Evolutionary conservation across 2,329 filamentous ascomycete genomes (phyloP), one percentile per base, ranked within the genome.

Genomic region (Alternaria gaisen): DNA sequence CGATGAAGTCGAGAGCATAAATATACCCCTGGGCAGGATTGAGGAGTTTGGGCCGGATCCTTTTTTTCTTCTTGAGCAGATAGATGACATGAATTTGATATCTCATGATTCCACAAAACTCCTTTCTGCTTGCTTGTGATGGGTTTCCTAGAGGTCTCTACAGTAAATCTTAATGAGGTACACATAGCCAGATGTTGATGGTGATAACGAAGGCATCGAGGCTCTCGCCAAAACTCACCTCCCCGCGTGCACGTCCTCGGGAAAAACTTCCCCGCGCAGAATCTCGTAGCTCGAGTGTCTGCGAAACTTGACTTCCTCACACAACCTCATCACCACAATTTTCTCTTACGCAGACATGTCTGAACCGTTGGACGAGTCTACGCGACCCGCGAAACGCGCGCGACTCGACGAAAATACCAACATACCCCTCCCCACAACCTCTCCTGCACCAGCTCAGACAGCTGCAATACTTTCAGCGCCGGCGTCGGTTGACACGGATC

Each of bases 371-470:
- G 64, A 67, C 8, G 67, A 66, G 5, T 53, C 58, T 28, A 58
- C 57, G 64, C 72, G 72, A 55, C 75, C 74, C 24, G 63, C 70
- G 20, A 77, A 77, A 69, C 74, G 75, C 58, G 73, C 71, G 26
- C 71, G 72, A n/a, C 70, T 77, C 54, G 74, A 76, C 63, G 61
- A 69, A 18, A 63, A 56, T 43, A 51, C 53, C 22, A 34, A 61
- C 14, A 43, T 65, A 48, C 43, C 67, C 16, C 47, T 62, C 52
- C 44, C 68, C 24, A 22, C 53, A 26, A 16, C 43, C 9, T 12
- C 50, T 11, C 22, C 61, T 26, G 36, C 56, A 36, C 41, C 41
- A 41, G 28, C 60, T 28, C 32, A 50, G 4, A n/a, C 46, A 36
- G 30, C 18, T 24, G 30, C 46, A 7, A 50, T 65, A 16, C 43